Conservation (phyloP, 345 rosid species). For the Bruguiera sexangula region DNA sequence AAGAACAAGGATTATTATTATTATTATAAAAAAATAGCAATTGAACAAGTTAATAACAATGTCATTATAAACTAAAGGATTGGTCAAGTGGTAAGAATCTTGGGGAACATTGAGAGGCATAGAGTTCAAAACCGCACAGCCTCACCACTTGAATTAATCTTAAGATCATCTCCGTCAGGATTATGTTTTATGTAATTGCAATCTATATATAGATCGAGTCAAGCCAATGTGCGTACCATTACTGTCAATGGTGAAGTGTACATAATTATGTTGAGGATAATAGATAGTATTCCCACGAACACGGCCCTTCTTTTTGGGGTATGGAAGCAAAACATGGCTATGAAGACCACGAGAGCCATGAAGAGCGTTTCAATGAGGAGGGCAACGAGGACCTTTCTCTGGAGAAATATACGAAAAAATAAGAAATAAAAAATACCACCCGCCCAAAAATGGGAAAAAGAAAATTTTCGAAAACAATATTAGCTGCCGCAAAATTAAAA, state of each 20-base stretch:
- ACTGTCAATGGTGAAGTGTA: constrained; percentile 22
- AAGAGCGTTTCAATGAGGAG: constrained; percentile 44
- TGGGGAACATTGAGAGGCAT: too few relatives aligned
- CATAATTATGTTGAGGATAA: constrained; percentile 16
- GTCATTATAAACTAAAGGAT: too few relatives aligned
- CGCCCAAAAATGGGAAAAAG: too few relatives aligned
- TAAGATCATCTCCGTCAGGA: neutral
- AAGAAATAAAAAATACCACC: neutral
- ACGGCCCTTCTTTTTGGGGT: neutral
- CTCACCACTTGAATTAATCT: neutral
- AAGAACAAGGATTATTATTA: too few relatives aligned
- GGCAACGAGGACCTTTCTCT: constrained; percentile 28
- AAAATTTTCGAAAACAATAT: too few relatives aligned
- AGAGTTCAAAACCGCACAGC: too few relatives aligned
- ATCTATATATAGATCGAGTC: too few relatives aligned
- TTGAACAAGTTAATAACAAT: neutral
- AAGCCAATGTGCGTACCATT: constrained; percentile 7
- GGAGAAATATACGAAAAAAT: neutral
- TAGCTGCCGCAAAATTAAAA: too few relatives aligned
- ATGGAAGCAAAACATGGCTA: constrained; percentile 2
- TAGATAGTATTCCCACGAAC: constrained; percentile 18
- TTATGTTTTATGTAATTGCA: too few relatives aligned
- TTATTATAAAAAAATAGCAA: neutral
- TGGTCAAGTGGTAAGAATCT: too few relatives aligned
- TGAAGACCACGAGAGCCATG: constrained; percentile 20